phyloP scores from a whole-genome alignment of 495 filamentous ascomycete genomes.

The Evansstolkia leycettana region DNA sequence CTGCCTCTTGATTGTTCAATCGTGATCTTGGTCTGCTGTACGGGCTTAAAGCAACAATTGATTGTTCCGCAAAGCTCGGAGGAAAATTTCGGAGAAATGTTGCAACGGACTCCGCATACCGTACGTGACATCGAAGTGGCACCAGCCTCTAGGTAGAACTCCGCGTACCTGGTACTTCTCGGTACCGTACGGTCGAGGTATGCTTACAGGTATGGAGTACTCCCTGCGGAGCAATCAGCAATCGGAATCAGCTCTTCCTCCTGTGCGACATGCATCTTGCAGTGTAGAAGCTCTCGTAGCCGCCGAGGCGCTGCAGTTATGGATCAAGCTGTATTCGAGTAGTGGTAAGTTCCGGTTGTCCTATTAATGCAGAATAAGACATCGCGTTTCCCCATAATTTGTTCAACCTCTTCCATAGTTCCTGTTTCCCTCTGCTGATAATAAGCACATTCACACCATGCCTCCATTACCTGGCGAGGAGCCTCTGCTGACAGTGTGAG shows the following conservation, averaged over 20 bases:
- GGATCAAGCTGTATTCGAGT: constrained; percentile 5
- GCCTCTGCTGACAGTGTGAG: constrained; percentile 68
- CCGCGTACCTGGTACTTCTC: too few species aligned
- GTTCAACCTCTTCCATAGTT: not conserved
- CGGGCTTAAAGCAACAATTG: too few species aligned
- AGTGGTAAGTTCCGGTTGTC: not conserved
- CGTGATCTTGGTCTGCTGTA: too few species aligned
- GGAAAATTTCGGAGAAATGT: constrained; percentile 36
- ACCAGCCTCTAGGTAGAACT: too few species aligned
- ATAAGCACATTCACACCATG: constrained; percentile 39
- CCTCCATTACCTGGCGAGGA: constrained; percentile 69
- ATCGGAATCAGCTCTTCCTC: not conserved
- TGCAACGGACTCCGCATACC: constrained; percentile 1
- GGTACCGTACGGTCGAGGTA: too few species aligned
- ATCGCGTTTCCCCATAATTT: not conserved
- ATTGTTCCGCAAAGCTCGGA: constrained; percentile 10
- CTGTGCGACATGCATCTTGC: not conserved
- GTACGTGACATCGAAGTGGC: too few species aligned
- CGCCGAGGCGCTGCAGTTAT: constrained; percentile 4
- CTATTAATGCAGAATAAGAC: too few species aligned
- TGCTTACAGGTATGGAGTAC: constrained; percentile 9
- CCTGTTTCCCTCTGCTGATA: too few species aligned
- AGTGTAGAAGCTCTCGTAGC: constrained; percentile 4
- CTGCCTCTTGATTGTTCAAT: too few species aligned
- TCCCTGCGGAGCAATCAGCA: not conserved